Evolutionary conservation across 2,329 filamentous ascomycete species (phyloP), one percentile per base, ranked within the genome.

Genomic region (Fusarium torreyae): DNA sequence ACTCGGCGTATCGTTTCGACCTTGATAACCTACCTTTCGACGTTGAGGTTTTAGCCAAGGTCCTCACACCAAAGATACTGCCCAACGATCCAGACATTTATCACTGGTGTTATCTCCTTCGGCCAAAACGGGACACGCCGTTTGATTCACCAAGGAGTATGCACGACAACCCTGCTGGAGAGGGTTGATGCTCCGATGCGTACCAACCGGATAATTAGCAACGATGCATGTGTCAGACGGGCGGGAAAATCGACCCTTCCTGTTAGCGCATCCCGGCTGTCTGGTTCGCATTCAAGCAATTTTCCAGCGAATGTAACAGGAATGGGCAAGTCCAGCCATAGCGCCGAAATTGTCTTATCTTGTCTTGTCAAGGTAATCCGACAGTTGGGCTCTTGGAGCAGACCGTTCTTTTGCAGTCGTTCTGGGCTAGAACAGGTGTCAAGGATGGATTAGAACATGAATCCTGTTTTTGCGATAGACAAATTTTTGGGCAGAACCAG

Each of bases 11-110:
- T 4, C 78, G 84, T 7, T 86, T 85, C 55, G 73, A 79, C 22
- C 26, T 81, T 8, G 73, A 75, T 3, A 57, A 71, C 0, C 46
- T 84, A 40, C 81, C 82, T 0, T 84, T 86, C 49, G 64, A 80
- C 5, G 80, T 83, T 7, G 71, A 81, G 33, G 77, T 83, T 1
- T 66, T 86, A 10, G 77, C 73, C n/a, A 82, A 77, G 70, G 75
- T 86, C 3, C 80, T 77, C 2, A 82, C 80, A 6, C 77, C 77
- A 1, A 86, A 85, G 61, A 40, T 74, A 6, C 79, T 71, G 26
- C 70, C 72, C n/a, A 78, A 65, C 5, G 84, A 86, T 64, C 84
- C 85, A 11, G 83, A 85, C 18, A 72, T 86, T 5, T 85, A 75
- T 52, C 74, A 85, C 61, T 82, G 78, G 71, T 85, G 82, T 53